Percentiles rank a stretch among this genome's conserved stretches.
Evolutionary conservation across 2,329 filamentous ascomycete genomes (phyloP).

Genomic region (Cercospora berteroae): DNA sequence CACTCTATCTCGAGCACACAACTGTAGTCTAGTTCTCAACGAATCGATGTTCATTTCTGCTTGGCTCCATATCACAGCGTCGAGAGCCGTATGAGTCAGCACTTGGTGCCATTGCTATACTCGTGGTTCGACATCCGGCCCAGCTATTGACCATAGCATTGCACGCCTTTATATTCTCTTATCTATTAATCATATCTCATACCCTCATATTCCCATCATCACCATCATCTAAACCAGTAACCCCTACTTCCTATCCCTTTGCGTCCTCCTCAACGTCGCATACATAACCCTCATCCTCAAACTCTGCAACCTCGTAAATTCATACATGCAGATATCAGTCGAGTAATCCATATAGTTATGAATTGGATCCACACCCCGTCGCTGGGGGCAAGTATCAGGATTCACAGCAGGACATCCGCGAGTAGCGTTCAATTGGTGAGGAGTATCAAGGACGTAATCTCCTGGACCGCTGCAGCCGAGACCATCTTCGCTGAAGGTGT

Average conservation of each 20-base stretch:
- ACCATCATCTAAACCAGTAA: not conserved
- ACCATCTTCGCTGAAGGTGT: slow-evolving; percentile 12
- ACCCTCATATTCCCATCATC: not conserved
- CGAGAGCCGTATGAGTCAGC: too few species aligned
- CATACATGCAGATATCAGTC: slow-evolving; percentile 9
- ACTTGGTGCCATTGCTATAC: too few species aligned
- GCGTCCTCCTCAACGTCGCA: slow-evolving; percentile 4
- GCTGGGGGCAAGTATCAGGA: slow-evolving; percentile 47
- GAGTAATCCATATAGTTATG: slow-evolving; percentile 52
- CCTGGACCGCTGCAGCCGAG: slow-evolving; percentile 39
- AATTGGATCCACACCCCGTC: slow-evolving; percentile 48
- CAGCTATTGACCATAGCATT: too few species aligned
- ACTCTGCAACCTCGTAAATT: slow-evolving; percentile 7
- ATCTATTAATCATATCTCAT: not conserved
- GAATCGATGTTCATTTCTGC: not conserved
- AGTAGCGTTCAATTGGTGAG: slow-evolving; percentile 38
- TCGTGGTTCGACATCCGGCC: too few species aligned
- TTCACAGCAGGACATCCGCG: slow-evolving; percentile 47
- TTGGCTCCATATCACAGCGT: not conserved
- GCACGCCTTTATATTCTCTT: not conserved
- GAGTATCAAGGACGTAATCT: slow-evolving; percentile 44
- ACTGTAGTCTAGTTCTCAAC: not conserved
- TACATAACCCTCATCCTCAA: slow-evolving; percentile 18
- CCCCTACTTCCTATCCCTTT: not conserved
- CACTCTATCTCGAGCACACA: not conserved